These are phyloP conservation scores for Fusarium phyllophilum DNA, from an alignment of 2,329 filamentous ascomycete genomes.

Conservation along the genomic window DNA sequence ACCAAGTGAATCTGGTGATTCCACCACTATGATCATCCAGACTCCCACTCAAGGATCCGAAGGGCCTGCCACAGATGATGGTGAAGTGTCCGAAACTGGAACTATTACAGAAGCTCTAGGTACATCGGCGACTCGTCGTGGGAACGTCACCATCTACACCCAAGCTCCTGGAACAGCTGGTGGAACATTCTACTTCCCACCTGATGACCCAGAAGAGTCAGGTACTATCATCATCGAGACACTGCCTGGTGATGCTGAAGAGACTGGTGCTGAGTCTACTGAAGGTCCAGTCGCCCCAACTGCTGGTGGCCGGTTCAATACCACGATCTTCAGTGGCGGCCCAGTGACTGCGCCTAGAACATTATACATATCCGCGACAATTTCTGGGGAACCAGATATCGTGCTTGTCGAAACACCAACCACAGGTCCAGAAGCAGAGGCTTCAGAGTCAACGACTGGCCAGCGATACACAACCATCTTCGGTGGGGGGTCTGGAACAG, in stretches of 20 bases:
- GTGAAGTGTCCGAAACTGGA: neutral
- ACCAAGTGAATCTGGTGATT: neutral
- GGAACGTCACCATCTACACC: constrained; percentile 4
- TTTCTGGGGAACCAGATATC: neutral
- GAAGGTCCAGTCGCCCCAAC: neutral
- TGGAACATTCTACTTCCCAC: constrained; percentile 12
- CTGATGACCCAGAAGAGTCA: neutral
- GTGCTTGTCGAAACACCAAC: constrained; percentile 20
- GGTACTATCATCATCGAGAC: constrained; percentile 3
- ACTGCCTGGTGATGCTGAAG: neutral
- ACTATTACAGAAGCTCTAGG: neutral
- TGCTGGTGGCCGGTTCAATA: neutral
- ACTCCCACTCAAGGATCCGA: neutral
- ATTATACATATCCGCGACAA: constrained; percentile 6
- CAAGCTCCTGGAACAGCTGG: neutral
- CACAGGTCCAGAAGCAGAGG: neutral
- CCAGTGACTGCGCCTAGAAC: constrained; percentile 2
- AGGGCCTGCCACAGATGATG: neutral
- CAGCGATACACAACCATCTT: neutral
- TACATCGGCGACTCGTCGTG: neutral
- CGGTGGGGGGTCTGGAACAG: neutral
- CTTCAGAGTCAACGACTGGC: neutral
- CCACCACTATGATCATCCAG: constrained; percentile 14
- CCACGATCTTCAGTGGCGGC: constrained; percentile 8
- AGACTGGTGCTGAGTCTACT: neutral